Conservation (phyloP, 129 eudicot genomes). For the Flaveria sonorensis region DNA sequence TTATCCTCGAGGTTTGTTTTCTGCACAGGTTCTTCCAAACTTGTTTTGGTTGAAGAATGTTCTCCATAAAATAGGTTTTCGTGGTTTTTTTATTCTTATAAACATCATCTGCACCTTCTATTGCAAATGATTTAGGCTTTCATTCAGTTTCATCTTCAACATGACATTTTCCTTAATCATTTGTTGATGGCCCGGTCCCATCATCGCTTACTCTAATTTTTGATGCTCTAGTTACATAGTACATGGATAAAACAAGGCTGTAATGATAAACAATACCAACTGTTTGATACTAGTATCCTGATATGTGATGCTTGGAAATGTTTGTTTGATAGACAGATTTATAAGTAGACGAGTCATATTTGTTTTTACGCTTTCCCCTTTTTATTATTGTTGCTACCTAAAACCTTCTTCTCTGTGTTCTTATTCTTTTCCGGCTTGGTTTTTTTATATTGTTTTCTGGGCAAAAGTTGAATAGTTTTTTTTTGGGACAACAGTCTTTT, state of each 20-base stretch:
- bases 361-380: not conserved
- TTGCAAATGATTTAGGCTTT: too few relatives aligned
- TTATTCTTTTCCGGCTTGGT: not conserved
- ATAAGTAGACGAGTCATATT: not conserved
- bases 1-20: too few relatives aligned
- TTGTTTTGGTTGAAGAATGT: too few relatives aligned
- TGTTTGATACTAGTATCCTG: not conserved
- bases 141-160: too few relatives aligned
- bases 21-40: too few relatives aligned
- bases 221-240: not conserved
- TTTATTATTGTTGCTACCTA: not conserved
- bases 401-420: not conserved
- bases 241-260: slow-evolving; percentile 1
- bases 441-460: not conserved
- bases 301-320: not conserved
- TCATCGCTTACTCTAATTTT: too few relatives aligned
- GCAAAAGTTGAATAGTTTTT: not conserved
- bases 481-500: too few relatives aligned
- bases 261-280: not conserved
- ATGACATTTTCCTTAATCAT: too few relatives aligned
- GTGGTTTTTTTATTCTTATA: too few relatives aligned
- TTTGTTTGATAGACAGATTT: not conserved
- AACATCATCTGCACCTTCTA: too few relatives aligned
- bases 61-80: too few relatives aligned
- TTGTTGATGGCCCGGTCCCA: too few relatives aligned